Evolutionary conservation across 2,329 filamentous ascomycete genomes (phyloP), one percentile per base, ranked within the genome.

Genomic region (Arthrobotrys iridis): DNA sequence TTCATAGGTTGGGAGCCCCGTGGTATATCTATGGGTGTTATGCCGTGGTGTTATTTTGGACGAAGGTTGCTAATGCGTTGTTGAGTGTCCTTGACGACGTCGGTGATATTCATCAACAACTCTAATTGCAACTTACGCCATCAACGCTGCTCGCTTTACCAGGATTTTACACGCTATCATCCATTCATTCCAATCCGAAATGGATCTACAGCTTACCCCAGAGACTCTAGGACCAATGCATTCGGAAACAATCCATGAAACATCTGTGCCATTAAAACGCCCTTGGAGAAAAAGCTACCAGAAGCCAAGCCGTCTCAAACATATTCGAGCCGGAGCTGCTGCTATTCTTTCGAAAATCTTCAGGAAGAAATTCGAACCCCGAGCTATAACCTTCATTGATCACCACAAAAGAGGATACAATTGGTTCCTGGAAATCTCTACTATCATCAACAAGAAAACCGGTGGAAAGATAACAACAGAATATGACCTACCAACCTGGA

Each of bases 401-500:
- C 5, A 37, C 8, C n/a, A 24, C 15, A 20, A 20, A 7, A 74
- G 40, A 35, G 62, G 55, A 7, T 74, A 74, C 20, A 24, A 55
- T n/a, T 74, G 62, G 70, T 67, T 50, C 15, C 45, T 67, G 4
- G 7, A 11, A 2, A n/a, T 28, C 6, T 46, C 45, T 11, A 52
- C 11, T 4, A n/a, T 58, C 10, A 3, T 55, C n/a, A 50, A 62
- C n/a, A 4, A 18, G 4, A 22, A 46, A 22, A 48, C 45, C 5
- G 55, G 41, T 6, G 13, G 26, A 0, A 15, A 41, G 8, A 10
- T 43, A 4, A 40, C 24, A 10, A 57, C 55, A 0, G 70, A 74
- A 41, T 67, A 45, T 33, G 26, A 45, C 3, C 8, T 74, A 7
- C 70, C 70, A n/a, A 41, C 41, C 8, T 74, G 63, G 62, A 50